phyloP scores from a whole-genome alignment of 768 basidiomycete species.

The Galerina sulciceps region DNA sequence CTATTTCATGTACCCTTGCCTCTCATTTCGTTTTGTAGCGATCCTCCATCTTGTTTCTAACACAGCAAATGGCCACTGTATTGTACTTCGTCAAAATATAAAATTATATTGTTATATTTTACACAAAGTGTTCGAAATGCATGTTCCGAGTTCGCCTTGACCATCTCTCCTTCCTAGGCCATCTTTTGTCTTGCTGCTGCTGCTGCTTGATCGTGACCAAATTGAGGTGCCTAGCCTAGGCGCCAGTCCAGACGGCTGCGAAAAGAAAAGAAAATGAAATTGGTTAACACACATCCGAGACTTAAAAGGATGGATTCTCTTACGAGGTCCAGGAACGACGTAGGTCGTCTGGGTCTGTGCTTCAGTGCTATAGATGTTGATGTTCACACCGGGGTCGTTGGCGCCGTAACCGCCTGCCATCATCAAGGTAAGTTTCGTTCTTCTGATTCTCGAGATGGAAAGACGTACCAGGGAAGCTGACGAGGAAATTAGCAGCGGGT shows the following conservation, averaged over 20 bases:
- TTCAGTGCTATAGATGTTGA: conserved; percentile 40
- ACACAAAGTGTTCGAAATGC: no score
- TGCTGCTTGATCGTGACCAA: no score
- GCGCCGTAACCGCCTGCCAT: conserved; percentile 31
- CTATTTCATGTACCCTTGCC: no score
- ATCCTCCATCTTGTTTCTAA: no score
- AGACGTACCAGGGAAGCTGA: conserved; percentile 36
- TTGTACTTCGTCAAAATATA: no score
- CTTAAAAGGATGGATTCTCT: conserved; percentile 3
- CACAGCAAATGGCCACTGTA: no score
- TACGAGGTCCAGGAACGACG: conserved; percentile 38
- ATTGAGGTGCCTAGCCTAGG: no score
- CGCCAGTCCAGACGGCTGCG: conserved; percentile 29
- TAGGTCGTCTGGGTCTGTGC: conserved; percentile 35
- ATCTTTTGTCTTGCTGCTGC: no score
- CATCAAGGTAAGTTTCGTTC: not conserved
- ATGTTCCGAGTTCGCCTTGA: no score
- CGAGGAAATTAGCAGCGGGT: conserved; percentile 34
- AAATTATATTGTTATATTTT: no score
- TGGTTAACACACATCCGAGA: not conserved
- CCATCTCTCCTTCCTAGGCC: no score
- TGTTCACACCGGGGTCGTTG: conserved; percentile 38
- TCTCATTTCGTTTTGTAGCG: no score
- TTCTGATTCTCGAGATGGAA: not conserved
- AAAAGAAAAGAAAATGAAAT: not conserved